phyloP scores from a whole-genome alignment of 352 stramenopile genomes.

The Globisporangium takayamanum region DNA sequence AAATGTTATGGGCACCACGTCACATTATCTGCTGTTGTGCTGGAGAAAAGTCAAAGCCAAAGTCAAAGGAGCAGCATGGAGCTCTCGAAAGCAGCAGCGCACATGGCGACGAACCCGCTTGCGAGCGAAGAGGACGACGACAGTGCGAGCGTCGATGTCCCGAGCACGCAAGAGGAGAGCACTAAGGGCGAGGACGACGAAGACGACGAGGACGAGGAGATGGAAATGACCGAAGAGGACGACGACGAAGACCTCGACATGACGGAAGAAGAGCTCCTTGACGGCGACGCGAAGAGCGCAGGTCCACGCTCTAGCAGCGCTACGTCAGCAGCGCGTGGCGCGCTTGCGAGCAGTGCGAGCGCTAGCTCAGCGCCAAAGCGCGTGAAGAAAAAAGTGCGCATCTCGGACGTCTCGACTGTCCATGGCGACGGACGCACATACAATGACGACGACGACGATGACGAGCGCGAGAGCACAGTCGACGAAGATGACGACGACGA shows the following conservation, averaged over 20 bases:
- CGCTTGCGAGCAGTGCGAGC: not conserved
- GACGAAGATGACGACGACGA: slow-evolving; percentile 22
- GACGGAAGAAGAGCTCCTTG: not conserved
- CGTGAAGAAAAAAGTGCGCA: slow-evolving; percentile 21
- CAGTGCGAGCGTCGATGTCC: slow-evolving; percentile 9
- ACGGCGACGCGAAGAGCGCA: slow-evolving; percentile 11
- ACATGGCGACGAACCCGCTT: not conserved
- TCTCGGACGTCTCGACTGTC: slow-evolving; percentile 15
- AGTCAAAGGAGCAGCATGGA: not conserved
- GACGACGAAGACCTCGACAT: slow-evolving; percentile 23
- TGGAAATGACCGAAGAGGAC: slow-evolving; percentile 40
- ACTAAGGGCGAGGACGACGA: slow-evolving; percentile 26
- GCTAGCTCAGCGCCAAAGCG: not conserved
- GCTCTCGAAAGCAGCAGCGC: not conserved
- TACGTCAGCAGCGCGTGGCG: not conserved
- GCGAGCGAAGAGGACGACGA: slow-evolving; percentile 11
- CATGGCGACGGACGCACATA: slow-evolving; percentile 9
- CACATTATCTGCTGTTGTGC: too few relatives aligned
- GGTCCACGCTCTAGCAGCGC: not conserved
- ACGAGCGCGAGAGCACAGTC: slow-evolving; percentile 11
- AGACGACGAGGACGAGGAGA: slow-evolving; percentile 18
- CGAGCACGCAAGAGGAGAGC: slow-evolving; percentile 18
- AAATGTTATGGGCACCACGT: too few relatives aligned
- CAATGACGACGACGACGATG: slow-evolving; percentile 19
- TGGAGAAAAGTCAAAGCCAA: too few relatives aligned